Evolutionary conservation across 257 asterid genomes (phyloP).

Genomic region (Solanum medicagineum): DNA sequence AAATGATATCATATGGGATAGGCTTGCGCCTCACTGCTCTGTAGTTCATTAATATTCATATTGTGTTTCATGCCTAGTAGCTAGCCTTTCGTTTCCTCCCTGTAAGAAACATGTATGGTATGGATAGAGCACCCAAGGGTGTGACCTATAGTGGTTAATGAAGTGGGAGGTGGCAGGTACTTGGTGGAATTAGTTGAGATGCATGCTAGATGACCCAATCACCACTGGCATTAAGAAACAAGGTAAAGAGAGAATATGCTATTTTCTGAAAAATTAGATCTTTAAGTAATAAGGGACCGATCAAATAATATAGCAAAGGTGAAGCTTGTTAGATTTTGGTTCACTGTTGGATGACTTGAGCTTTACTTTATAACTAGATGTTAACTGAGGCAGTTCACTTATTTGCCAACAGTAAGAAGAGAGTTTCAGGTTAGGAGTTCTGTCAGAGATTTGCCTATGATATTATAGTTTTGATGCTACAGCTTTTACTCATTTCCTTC

Average conservation of each 20-base stretch:
- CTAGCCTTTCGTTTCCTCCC: background rate
- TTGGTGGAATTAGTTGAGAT: background rate
- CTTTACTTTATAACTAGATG: background rate
- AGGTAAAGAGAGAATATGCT: background rate
- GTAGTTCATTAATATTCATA: background rate
- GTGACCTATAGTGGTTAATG: background rate
- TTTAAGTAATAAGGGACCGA: background rate
- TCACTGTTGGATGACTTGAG: background rate
- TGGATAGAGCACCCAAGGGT: background rate
- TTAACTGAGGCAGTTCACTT: background rate
- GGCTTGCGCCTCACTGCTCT: background rate
- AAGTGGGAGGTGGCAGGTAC: background rate
- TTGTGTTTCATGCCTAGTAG: background rate
- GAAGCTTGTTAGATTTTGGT: background rate
- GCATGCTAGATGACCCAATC: background rate
- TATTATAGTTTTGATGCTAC: background rate
- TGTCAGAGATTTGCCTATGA: background rate
- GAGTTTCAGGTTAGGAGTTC: background rate
- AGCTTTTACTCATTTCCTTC: background rate
- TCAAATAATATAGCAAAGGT: background rate
- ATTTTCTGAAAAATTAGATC: background rate
- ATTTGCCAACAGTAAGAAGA: background rate
- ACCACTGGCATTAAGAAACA: background rate
- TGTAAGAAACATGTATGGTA: background rate
- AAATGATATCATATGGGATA: background rate